phyloP scores from a whole-genome alignment of 2,329 filamentous ascomycete genomes.

The Aspergillus fischeri region DNA sequence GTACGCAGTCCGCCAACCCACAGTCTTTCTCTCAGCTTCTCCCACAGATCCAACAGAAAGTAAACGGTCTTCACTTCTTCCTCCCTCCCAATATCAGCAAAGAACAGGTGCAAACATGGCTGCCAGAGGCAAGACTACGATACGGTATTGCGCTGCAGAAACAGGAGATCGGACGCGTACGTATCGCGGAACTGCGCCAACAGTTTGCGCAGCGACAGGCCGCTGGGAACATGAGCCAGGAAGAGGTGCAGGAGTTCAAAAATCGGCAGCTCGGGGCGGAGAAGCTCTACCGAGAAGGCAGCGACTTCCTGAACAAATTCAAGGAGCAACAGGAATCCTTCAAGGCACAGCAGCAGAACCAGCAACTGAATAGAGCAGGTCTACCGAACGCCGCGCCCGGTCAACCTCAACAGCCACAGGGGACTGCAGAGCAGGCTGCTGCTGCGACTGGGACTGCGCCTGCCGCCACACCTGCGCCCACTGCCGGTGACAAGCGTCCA shows the following conservation, averaged over 20 bases:
- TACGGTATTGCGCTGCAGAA: conserved; percentile 48
- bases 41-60: conserved; percentile 45
- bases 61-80: conserved; percentile 42
- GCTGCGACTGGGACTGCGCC: conserved; percentile 16
- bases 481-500: conserved; percentile 17
- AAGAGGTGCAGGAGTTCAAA: conserved; percentile 43
- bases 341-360: conserved; percentile 33
- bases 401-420: conserved; percentile 10
- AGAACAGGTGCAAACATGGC: conserved; percentile 42
- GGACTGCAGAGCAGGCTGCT: conserved; percentile 16
- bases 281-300: conserved; percentile 41
- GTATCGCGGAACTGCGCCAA: conserved; percentile 39
- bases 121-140: conserved; percentile 44
- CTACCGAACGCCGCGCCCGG: conserved; percentile 8
- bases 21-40: conserved; percentile 40
- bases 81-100: conserved; percentile 43
- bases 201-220: conserved; percentile 36
- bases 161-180: conserved; percentile 44
- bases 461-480: conserved; percentile 7
- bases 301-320: conserved; percentile 45
- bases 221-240: conserved; percentile 36
- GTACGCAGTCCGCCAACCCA: conserved; percentile 33
- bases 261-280: conserved; percentile 39
- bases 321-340: conserved; percentile 46
- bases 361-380: conserved; percentile 21